Evolutionary conservation across 2,329 filamentous ascomycete genomes (phyloP), one percentile per base, ranked within the genome.

Genomic region (Alternaria sp.): DNA sequence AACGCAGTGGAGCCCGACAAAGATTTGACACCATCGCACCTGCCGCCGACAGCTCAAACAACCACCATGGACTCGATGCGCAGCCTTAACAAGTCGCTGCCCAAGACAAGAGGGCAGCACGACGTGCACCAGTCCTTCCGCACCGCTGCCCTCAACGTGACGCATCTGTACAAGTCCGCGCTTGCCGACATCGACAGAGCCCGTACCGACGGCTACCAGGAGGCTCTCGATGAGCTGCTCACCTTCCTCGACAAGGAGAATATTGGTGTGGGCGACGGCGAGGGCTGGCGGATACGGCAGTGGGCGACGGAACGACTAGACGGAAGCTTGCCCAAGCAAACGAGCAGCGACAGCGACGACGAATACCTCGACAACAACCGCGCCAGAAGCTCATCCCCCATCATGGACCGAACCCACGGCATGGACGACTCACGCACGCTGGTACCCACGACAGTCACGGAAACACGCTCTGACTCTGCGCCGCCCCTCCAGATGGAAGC

Each of bases 131-230:
- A 95, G 72, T 90, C 93, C 62, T 99, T 99, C 86, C 96, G 94
- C 80, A 89, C 92, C 15, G 96, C 96, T 33, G 96, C 96, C 20
- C 86, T 97, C 33, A 97, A 94, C 6, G 94, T 98, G 59, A 98
- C 96, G 51, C 97, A 96, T 75, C 89, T 99, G 14, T 98, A 98
- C 84, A 97, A 97, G 82, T 94, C 90, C 43, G 95, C 95, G 4
- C 91, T 92, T 12, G 86, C 89, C 30, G 92, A 92, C 53, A 90
- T 96, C 78, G 86, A 90, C 54, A 90, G 90, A 73, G 89, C 93
- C 50, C 89, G 92, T 54, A 83, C 88, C 55, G 90, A 94, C 43
- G 96, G 96, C 25, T 98, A 97, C 73, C 94, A 97, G 79, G 94
- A 98, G 76, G 96, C 94, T 41, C 84, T 99, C 41, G 93, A 97